Percentiles rank a stretch among this genome's conserved stretches.
Evolutionary conservation across 2,329 filamentous ascomycete species (phyloP).

Genomic region (Lecanicillium sp.): DNA sequence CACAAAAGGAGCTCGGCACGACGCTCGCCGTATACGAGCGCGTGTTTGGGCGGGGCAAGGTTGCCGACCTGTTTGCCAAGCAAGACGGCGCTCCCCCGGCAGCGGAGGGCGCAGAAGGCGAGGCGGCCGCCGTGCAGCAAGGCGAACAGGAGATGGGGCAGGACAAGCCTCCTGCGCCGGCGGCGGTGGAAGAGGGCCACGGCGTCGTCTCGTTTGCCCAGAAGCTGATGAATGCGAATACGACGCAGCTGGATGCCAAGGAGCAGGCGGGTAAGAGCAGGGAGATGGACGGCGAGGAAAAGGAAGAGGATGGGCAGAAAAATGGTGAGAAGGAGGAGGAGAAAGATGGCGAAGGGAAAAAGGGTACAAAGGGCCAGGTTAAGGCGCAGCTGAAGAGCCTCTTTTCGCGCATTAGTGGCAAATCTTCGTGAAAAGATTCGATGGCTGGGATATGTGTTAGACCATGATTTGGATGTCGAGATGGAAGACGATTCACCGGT

Average conservation of each 20-base stretch:
- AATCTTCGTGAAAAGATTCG: too few species aligned
- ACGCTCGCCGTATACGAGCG: conserved; percentile 45
- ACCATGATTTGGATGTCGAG: background rate
- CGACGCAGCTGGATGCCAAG: conserved; percentile 39
- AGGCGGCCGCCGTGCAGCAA: conserved; percentile 1
- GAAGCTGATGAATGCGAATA: conserved; percentile 47
- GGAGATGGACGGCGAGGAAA: conserved; percentile 8
- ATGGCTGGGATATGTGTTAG: background rate
- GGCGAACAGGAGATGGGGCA: conserved; percentile 19
- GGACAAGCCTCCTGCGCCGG: conserved; percentile 7
- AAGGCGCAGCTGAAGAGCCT: conserved; percentile 8
- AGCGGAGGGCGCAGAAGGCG: conserved; percentile 14
- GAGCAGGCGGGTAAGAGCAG: conserved; percentile 19
- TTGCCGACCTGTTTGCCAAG: conserved; percentile 42
- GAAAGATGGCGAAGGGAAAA: background rate
- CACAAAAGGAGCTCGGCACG: conserved; percentile 43
- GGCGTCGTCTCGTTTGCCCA: conserved; percentile 40
- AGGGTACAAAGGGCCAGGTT: conserved; percentile 4
- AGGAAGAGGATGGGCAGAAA: conserved; percentile 1
- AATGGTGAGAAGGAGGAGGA: background rate
- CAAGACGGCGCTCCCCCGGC: conserved; percentile 8
- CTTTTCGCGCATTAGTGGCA: conserved; percentile 4
- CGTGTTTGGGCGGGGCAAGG: conserved; percentile 39
- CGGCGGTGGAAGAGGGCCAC: conserved; percentile 16
- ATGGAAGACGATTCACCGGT: too few species aligned